Conservation (phyloP, 345 rosid species). For the Geranium brycei region DNA sequence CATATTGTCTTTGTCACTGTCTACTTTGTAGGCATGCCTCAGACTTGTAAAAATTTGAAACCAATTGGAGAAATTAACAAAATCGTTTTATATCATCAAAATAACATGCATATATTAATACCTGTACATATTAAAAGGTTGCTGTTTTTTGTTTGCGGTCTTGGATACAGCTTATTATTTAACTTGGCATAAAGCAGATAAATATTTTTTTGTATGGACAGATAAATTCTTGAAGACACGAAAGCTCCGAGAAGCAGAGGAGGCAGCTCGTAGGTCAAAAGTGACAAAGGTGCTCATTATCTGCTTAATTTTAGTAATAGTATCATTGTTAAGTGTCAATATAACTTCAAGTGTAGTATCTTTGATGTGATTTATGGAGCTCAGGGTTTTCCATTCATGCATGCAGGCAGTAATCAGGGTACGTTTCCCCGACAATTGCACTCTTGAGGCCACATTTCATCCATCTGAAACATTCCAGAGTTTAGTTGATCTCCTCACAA, state of each 20-base stretch:
- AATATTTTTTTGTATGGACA: constrained; percentile 11
- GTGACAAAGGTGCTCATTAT: constrained; percentile 43
- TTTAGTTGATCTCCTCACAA: constrained; percentile 54
- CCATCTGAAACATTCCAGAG: constrained; percentile 69
- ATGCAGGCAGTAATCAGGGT: constrained; percentile 57
- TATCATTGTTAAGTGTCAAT: neutral
- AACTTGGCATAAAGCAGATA: neutral
- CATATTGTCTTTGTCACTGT: too few relatives aligned
- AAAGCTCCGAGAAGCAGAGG: constrained; percentile 79
- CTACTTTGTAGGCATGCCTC: too few relatives aligned
- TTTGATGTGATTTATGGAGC: neutral
- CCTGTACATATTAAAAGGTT: too few relatives aligned
- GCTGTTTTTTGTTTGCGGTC: neutral
- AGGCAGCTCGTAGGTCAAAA: constrained; percentile 64
- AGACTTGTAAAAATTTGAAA: too few relatives aligned
- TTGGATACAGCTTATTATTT: neutral
- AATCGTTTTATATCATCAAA: too few relatives aligned
- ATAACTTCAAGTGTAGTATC: neutral
- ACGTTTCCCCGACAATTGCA: constrained; percentile 77
- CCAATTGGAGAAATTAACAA: too few relatives aligned
- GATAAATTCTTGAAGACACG: constrained; percentile 69
- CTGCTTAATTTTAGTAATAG: neutral
- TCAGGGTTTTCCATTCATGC: constrained; percentile 9
- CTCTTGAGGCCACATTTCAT: constrained; percentile 71
- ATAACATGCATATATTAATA: too few relatives aligned